Evolutionary conservation across 2,329 filamentous ascomycete species (phyloP), one percentile per base, ranked within the genome.

Genomic region (Cladosporium sp.): DNA sequence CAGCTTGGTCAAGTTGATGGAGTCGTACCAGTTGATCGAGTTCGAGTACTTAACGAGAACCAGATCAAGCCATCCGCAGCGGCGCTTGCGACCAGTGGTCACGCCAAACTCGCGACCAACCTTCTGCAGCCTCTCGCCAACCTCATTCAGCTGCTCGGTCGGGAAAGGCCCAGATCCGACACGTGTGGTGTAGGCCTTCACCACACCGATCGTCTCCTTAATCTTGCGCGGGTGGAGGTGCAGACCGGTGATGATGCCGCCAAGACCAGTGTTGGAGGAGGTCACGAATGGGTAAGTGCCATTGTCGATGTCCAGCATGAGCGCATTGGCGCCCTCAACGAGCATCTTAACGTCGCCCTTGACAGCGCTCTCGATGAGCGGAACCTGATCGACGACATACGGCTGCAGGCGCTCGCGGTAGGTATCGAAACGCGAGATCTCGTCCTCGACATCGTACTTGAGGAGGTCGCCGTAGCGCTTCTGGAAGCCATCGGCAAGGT

Each of bases 401-500:
- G 80, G 78, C 45, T 78, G 78, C 25, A 90, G 78, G 67, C 79
- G 79, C 60, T 75, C 72, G 28, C 84, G 80, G 70, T 85, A 85
- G 37, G 78, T 76, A 69, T 83, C 79, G 74, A 87, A 89, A 40
- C 78, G 76, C 17, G 71, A 72, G 63, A 92, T 81, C 75, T 92
- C 88, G 36, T 85, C 84, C 65, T 92, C 87, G 6, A 87, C 80
- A 62, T 91, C 85, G 68, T 87, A 87, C 70, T 84, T 70, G 57
- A 88, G 74, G 25, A 89, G 73, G 64, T 88, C 83, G 7, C 88
- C 88, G 66, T 85, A 91, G 54, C 87, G 79, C 75, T 87, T 86
- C 76, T 84, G 80, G 74, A 82, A 88, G n/a, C 83, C 84, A 5
- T 73, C 65, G 8, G 82, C 86, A 50, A 92, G 75, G 22, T 77